Evolutionary conservation across 169 alveolate genomes (phyloP).

Genomic region (Plasmodium reichenowi): DNA sequence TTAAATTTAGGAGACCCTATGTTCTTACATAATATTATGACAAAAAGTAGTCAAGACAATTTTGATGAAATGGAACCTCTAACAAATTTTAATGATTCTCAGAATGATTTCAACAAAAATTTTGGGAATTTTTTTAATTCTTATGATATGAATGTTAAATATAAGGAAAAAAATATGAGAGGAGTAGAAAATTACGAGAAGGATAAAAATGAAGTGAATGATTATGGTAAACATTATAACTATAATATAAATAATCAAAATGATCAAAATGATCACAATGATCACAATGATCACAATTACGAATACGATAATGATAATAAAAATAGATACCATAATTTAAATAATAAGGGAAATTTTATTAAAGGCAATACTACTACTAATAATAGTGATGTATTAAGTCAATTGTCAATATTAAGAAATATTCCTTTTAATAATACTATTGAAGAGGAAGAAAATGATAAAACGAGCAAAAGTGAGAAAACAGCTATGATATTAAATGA

Average conservation of each 20-base stretch:
- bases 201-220: too few relatives aligned
- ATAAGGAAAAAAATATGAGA: neutral
- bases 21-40: neutral
- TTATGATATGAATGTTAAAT: neutral
- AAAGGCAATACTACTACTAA: too few relatives aligned
- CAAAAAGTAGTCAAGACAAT: neutral
- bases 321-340: too few relatives aligned
- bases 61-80: neutral
- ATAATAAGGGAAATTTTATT: too few relatives aligned
- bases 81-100: neutral
- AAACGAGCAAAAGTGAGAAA: conserved; percentile 4
- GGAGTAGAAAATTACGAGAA: neutral
- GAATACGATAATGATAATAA: too few relatives aligned
- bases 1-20: neutral
- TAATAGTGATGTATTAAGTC: conserved; percentile 29
- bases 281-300: too few relatives aligned
- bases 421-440: conserved; percentile 39
- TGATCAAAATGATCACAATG: too few relatives aligned
- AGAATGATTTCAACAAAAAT: conserved; percentile 1
- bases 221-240: too few relatives aligned
- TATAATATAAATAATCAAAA: too few relatives aligned
- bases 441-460: neutral
- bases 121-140: conserved; percentile 3
- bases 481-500: conserved; percentile 64
- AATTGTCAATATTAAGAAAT: conserved; percentile 23